A percentile compares a stretch with the other conserved stretches of the same genome.
These are phyloP conservation scores for Sporisorium graminicola DNA, from an alignment of 1,284 basidiomycete species.

Conservation along the genomic window DNA sequence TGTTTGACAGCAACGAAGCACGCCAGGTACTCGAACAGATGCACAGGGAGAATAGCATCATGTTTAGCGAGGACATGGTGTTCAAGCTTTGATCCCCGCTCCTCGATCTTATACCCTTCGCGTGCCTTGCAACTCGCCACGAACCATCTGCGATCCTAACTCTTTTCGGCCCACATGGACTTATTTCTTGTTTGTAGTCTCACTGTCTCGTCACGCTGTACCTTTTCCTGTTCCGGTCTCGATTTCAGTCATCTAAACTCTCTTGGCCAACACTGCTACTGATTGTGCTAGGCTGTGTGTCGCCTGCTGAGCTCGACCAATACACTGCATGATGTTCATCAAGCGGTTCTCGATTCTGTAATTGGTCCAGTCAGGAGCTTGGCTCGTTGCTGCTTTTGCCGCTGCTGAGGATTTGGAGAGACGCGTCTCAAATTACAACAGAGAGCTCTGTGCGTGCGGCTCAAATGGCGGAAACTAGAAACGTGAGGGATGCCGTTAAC, in stretches of 20 bases:
- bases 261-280: neutral
- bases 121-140: neutral
- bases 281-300: neutral
- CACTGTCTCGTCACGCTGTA: neutral
- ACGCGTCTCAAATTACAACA: too few species aligned
- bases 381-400: too few species aligned
- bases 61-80: conserved; percentile 73
- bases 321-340: too few species aligned
- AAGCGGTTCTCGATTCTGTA: too few species aligned
- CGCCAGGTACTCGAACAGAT: conserved; percentile 74
- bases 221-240: neutral
- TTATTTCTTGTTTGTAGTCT: neutral
- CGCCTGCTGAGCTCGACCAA: too few species aligned
- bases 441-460: too few species aligned
- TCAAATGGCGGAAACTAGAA: too few species aligned
- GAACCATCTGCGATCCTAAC: too few species aligned
- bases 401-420: too few species aligned
- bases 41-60: conserved; percentile 85
- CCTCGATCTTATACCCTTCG: conserved; percentile 20
- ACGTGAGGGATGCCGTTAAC: too few species aligned
- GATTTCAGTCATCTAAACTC: neutral
- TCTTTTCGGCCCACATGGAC: neutral
- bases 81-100: conserved; percentile 39
- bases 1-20: conserved; percentile 86
- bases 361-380: too few species aligned